A percentile compares a stretch with the other conserved stretches of the same genome.
These are phyloP conservation scores for Schizonepeta tenuifolia DNA, from an alignment of 257 asterid species.

Conservation along the genomic window DNA sequence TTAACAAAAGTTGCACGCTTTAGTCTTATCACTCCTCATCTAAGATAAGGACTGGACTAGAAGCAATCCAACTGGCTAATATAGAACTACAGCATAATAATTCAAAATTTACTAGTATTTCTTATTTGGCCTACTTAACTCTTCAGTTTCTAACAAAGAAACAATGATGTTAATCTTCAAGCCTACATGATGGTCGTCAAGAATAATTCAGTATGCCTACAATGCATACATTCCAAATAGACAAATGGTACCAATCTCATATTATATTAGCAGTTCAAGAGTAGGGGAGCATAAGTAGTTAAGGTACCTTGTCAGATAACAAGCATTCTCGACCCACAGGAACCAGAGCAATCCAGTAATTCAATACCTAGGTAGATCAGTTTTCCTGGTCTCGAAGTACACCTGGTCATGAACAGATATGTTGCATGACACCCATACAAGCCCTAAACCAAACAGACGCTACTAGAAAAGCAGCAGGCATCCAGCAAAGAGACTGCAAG, in stretches of 20 bases:
- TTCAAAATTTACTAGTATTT: neutral
- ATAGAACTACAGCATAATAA: neutral
- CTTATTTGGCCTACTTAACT: neutral
- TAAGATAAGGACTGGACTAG: neutral
- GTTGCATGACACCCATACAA: conserved; percentile 41
- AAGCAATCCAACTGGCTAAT: neutral
- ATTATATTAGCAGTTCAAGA: conserved; percentile 2
- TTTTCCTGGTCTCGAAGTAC: conserved; percentile 40
- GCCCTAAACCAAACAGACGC: conserved; percentile 9
- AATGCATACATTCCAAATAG: conserved; percentile 37
- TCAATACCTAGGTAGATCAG: conserved; percentile 37
- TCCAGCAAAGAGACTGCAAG: conserved; percentile 20
- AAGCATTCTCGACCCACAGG: conserved; percentile 30
- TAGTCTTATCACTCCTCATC: neutral
- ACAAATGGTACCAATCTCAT: conserved; percentile 16
- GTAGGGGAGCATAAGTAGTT: conserved; percentile 4
- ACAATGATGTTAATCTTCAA: conserved; percentile 49
- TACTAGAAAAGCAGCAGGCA: conserved; percentile 32
- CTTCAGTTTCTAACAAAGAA: conserved; percentile 33
- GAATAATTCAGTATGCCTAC: conserved; percentile 48
- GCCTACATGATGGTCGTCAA: conserved; percentile 45
- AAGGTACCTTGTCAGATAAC: conserved; percentile 49
- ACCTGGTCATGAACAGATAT: conserved; percentile 50
- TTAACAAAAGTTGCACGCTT: neutral
- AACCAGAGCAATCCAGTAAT: conserved; percentile 35